Evolutionary conservation across 495 filamentous ascomycete genomes (phyloP).

Genomic region (Daldinia decipiens): DNA sequence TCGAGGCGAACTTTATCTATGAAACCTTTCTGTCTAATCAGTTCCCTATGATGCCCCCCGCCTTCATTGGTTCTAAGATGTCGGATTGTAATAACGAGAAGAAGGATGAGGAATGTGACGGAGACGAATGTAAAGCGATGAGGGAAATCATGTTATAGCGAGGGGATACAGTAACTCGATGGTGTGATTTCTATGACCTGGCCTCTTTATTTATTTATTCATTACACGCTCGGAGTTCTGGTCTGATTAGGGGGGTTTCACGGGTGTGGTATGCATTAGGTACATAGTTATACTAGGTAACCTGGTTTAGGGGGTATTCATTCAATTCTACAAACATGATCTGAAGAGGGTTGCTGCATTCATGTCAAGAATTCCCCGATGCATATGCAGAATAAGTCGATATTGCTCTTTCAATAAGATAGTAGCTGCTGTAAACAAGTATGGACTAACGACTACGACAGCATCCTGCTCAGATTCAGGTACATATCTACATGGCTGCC

Average conservation of each 20-base stretch:
- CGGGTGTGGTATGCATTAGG: neutral
- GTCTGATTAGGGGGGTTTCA: neutral
- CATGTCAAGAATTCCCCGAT: neutral
- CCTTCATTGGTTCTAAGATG: neutral
- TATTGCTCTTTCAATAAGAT: neutral
- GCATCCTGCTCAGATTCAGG: neutral
- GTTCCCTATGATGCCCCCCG: neutral
- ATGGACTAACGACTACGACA: neutral
- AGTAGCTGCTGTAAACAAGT: neutral
- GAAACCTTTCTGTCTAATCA: neutral
- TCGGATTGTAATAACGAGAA: neutral
- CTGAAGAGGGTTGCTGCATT: neutral
- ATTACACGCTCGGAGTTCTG: neutral
- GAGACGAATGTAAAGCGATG: constrained; percentile 8
- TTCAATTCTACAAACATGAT: neutral
- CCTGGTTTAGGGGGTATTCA: neutral
- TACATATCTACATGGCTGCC: constrained; percentile 74
- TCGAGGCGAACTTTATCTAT: neutral
- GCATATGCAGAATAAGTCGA: neutral
- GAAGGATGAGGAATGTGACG: neutral
- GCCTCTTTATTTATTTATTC: neutral
- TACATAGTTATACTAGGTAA: constrained; percentile 4
- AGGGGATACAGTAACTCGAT: neutral
- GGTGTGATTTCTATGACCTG: neutral
- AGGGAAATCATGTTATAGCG: neutral